Base-by-base conservation (phyloP, 164 flowering plant species). In the Echeveria elegans region DNA sequence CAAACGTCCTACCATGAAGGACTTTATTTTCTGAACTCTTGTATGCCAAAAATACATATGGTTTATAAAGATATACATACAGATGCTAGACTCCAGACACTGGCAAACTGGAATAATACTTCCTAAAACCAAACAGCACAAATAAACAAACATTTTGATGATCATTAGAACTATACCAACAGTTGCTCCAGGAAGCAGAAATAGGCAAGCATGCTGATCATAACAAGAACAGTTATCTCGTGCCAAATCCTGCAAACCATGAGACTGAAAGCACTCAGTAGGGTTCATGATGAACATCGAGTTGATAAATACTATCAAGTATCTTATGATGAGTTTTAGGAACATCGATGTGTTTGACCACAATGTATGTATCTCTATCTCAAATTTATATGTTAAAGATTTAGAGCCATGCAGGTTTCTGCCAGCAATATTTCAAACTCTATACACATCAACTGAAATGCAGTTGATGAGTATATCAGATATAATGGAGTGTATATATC, bases 131-230 rank as follows among this genome's bases (percentile, higher is more conserved):
- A 19, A 61, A 30, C 28, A 8, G n/a, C 40, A 12, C 2, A 43
- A n/a, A 19, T 12, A 34, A 63, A 63, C 38, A 37, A 62, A 28
- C 21, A 23, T 31, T 38, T 31, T n/a, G 36, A 14, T 52, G 53
- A 23, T n/a, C 63, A 70, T 52, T 10, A 43, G 36, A 66, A 52
- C 11, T 28, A 23, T 80, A 87, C 97, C 92, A 90, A 77, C 61
- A 90, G 86, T 77, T 88, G 90, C 82, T 90, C 97, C 75, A 90
- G 69, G 75, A 88, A 88, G 78, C 90, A 90, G 75, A 90, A 88
- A 73, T 90, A 86, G 26, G 92, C 94, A 66, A 90, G 87, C 88
- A 86, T 83, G 85, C 93, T 88, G 78, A 90, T 85, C 78, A 90
- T 77, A 74, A 88, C 85, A 48, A 90, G 96, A 70, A 90, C 79